Evolutionary conservation across 176 grass and related monocot genomes (phyloP), one percentile per base, ranked within the genome.

Genomic region (Saccharum spontaneum): DNA sequence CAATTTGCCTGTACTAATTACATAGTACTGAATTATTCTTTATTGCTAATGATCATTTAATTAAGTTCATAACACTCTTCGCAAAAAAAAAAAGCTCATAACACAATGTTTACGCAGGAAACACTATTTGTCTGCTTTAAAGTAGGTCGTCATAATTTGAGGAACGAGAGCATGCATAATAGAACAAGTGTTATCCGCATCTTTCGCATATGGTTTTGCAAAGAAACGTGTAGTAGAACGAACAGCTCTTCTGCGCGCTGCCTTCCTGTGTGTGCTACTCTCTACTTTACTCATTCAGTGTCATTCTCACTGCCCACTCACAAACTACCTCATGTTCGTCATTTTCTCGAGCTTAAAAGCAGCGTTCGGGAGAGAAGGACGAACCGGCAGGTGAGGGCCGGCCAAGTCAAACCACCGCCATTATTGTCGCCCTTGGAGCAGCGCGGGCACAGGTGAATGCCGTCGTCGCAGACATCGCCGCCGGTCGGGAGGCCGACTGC

Each of bases 291-390:
- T 24, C 22, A 30, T 65, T 30, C 26, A 65, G n/a, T n/a, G n/a
- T 66, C 63, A 31, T 66, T 66, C 26, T 66, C 63, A 31, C 14
- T 66, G 63, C 28, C 11, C 26, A 66, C 28, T 33, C 24, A 31
- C 20, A 17, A 3, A 63, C 15, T 43, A 11, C 8, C 67, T 74
- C 33, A 36, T 44, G 49, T 61, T 49, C 41, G 30, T 24, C 44
- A 52, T 50, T 49, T 13, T 71, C 34, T 62, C 18, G 66, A 85
- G 40, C 70, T 77, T n/a, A 55, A 70, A 60, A 40, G 45, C 73
- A 59, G 34, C 73, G 13, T 4, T 70, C 24, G 24, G 6, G 22
- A 48, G 38, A 26, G 8, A 1, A 34, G 37, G 75, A 72, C 49
- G 37, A 70, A 45, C 24, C 38, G 17, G 46, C 24, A 36, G 24